Percentiles rank a stretch among this genome's conserved stretches.
phyloP scores from a whole-genome alignment of 1,139 yeast species.

The Wickerhamomyces sp. region DNA sequence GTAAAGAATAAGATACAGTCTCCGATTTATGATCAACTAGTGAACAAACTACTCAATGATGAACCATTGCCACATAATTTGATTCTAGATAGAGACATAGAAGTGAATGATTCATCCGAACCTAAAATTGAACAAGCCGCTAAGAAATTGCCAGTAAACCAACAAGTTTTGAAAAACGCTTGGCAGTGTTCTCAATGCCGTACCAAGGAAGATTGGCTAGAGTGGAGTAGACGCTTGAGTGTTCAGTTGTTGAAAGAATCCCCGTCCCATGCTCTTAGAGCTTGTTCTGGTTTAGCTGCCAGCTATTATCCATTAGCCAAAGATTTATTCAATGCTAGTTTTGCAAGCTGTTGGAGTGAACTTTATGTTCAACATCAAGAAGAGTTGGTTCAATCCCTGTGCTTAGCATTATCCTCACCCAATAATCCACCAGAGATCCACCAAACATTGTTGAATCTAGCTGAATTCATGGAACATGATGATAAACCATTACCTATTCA shows the following conservation, averaged over 20 bases:
- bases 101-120: slow-evolving; percentile 49
- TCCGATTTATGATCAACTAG: slow-evolving; percentile 75
- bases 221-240: slow-evolving; percentile 87
- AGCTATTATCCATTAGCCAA: slow-evolving; percentile 86
- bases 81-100: slow-evolving; percentile 65
- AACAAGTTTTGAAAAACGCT: slow-evolving; percentile 50
- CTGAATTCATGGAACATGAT: slow-evolving; percentile 97
- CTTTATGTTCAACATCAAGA: slow-evolving; percentile 90
- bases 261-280: slow-evolving; percentile 91
- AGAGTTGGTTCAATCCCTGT: slow-evolving; percentile 79
- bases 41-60: slow-evolving; percentile 73
- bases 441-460: slow-evolving; percentile 81
- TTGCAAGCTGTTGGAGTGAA: slow-evolving; percentile 95
- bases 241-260: slow-evolving; percentile 86
- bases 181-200: slow-evolving; percentile 93
- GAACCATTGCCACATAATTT: slow-evolving; percentile 84
- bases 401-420: slow-evolving; percentile 83
- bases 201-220: slow-evolving; percentile 96
- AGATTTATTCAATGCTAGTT: slow-evolving; percentile 90
- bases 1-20: slow-evolving; percentile 63
- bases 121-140: slow-evolving; percentile 63
- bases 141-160: slow-evolving; percentile 61
- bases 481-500: slow-evolving; percentile 92
- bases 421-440: slow-evolving; percentile 95
- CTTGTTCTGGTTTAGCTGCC: slow-evolving; percentile 88